Percentiles rank a stretch among this genome's conserved stretches.
phyloP scores from a whole-genome alignment of 78 protist species.

The Chrysochromulina tobinii region DNA sequence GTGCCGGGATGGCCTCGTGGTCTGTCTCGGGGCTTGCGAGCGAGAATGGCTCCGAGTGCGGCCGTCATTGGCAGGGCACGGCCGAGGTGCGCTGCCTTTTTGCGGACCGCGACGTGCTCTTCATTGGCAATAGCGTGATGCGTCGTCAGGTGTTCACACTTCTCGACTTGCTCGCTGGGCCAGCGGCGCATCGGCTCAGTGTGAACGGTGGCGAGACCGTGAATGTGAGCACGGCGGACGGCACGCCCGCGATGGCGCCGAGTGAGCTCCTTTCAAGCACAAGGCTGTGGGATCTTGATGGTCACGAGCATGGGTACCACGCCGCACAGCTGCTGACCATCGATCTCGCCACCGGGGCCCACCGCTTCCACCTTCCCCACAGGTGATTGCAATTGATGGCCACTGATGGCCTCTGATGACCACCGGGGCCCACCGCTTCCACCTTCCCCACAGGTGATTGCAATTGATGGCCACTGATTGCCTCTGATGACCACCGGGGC shows the following conservation, averaged over 20 bases:
- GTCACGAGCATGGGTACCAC: neutral
- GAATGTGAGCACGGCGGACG: too few relatives aligned
- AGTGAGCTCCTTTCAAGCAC: too few relatives aligned
- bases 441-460: neutral
- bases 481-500: too few relatives aligned
- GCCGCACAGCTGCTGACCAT: neutral
- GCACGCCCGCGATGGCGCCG: too few relatives aligned
- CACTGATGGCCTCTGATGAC: too few relatives aligned
- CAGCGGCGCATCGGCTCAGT: neutral
- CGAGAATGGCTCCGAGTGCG: too few relatives aligned
- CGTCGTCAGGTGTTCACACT: neutral
- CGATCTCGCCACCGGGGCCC: neutral
- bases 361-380: neutral
- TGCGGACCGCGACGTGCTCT: neutral
- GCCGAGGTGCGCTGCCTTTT: conserved; percentile 15
- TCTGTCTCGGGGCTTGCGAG: too few relatives aligned
- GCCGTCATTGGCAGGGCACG: neutral
- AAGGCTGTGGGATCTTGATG: too few relatives aligned
- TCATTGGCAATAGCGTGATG: neutral
- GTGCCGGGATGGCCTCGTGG: too few relatives aligned
- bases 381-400: neutral
- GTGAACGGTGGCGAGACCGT: too few relatives aligned
- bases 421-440: neutral
- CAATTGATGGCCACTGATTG: neutral
- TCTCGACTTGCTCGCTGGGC: conserved; percentile 5